Evolutionary conservation across 176 grass and related monocot species (phyloP), one percentile per base, ranked within the genome.

Genomic region (Paspalum vaginatum): DNA sequence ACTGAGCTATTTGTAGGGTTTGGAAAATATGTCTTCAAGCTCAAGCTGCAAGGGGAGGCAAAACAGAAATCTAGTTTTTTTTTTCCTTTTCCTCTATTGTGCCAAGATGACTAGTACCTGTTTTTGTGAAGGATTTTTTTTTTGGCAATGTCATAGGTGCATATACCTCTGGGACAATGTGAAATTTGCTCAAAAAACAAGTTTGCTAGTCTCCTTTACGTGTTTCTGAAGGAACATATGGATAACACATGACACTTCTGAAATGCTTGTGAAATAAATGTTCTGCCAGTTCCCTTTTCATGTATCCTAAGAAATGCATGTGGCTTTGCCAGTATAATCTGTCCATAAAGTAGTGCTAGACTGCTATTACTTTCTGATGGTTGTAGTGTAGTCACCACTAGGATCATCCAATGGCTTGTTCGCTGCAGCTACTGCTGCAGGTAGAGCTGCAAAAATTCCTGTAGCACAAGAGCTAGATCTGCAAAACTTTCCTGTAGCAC

Each of bases 331-430:
- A 17, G 6, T n/a, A 57, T 24, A 73, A 4, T 76, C 14, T 7
- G 44, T 45, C 16, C 32, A 21, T 2, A 39, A 61, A 64, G 5
- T 32, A 49, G 18, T 65, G 44, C 43, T 51, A 9, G 44, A 50
- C 75, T 39, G 68, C 68, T 72, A 52, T 69, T 76, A 61, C 6
- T 41, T 15, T 11, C 7, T 76, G 5, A 32, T 75, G 53, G 24
- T 43, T 81, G 37, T 58, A 32, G 32, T 1, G 45, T 41, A 81
- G 62, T 79, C 14, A 53, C n/a, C 52, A 59, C 42, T 11, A 27
- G 14, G n/a, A 86, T 86, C 37, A 53, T 11, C 53, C 32, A 81
- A 61, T n/a, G n/a, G n/a, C n/a, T n/a, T n/a, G n/a, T n/a, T n/a
- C n/a, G n/a, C n/a, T n/a, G n/a, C n/a, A n/a, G n/a, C n/a, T n/a